Evolutionary conservation across 2,329 filamentous ascomycete species (phyloP), one percentile per base, ranked within the genome.

Genomic region (Colletotrichum sp.): DNA sequence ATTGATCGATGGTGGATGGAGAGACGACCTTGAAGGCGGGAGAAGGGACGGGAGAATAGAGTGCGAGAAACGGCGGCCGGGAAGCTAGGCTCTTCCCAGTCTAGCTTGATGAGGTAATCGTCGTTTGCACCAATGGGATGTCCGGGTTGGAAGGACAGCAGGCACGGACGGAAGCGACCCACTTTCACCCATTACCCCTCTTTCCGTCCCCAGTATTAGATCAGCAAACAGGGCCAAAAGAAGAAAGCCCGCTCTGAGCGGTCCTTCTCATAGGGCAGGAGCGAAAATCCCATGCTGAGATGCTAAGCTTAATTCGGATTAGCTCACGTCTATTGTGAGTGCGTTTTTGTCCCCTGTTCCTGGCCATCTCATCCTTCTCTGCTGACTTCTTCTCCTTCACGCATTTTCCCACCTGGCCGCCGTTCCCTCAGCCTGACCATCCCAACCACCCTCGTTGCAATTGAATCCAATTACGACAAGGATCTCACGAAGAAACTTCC

Each of bases 141-240:
- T 26, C 13, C 8, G 8, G 64, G 8, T 24, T 67, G 24, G 60
- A 36, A 24, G 49, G 16, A 13, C 7, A 49, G 36, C 32, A 49
- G 13, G 69, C 63, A 72, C 64, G 10, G 57, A 60, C 64, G 49
- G 44, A 64, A 74, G 24, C 4, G 49, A 44, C 73, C 73, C 69
- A 76, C 39, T 64, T n/a, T 73, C 60, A 34, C 21, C 70, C 34
- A 32, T 55, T 69, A 62, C 70, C 74, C 74, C 71, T 74, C 74
- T 62, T 73, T 76, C 70, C 49, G 15, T 49, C 13, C 21, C 28
- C 28, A 66, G 59, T 18, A 49, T 69, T 62, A 62, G 74, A 36
- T 66, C 36, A 36, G 28, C 30, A 7, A 16, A 28, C 55, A 36
- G 62, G 30, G 16, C 71, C 71, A 8, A 18, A 73, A 68, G 15